Base-by-base conservation (phyloP, 2,329 filamentous ascomycete genomes). In the Diaporthe ilicicola region DNA sequence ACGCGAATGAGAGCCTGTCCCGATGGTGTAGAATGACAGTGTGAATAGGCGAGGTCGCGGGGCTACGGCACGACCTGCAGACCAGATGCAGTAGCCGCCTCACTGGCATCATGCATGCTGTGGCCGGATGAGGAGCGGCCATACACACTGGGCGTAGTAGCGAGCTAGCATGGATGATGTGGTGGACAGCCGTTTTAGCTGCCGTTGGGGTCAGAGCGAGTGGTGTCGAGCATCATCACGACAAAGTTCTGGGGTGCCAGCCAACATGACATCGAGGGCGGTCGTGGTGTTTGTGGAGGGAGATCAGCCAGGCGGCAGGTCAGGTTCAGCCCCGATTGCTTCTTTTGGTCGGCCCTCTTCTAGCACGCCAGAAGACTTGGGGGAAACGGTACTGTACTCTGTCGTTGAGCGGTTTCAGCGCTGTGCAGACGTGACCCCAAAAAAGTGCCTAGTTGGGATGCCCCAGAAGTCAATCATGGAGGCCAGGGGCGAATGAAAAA, bases 31-130 rank as follows among this genome's bases (percentile, higher is more conserved):
- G 39, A 19, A 67, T 56, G 69, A 59, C 53, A 53, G 62, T 70
- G 69, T 27, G 69, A 67, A 22, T 46, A 24, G n/a, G 32, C 27
- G 37, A 46, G 44, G 39, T 39, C 51, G 39, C 42, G 15, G 62
- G 65, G 50, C 69, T 67, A 67, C 69, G 48, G 69, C 69, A 61
- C 42, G 62, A 50, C 62, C 62, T 67, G 69, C 69, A 67, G 62
- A 42, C 27, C 22, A 50, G 61, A 67, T 53, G 62, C 61, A 56
- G 71, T 64, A 37, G 65, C 62, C 44, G 39, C 51, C 64, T 59
- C 54, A 54, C 54, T 50, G 54, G 37, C 69, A 70, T 67, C 34
- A 44, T 67, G 44, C 64, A 53, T 34, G 62, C 69, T 56, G 69
- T 48, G 27, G 37, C 27, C 55, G 46, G 51, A 27, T 27, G 39